Evolutionary conservation across 106 monocot species (phyloP).

Genomic region (Phalaenopsis aphrodite): DNA sequence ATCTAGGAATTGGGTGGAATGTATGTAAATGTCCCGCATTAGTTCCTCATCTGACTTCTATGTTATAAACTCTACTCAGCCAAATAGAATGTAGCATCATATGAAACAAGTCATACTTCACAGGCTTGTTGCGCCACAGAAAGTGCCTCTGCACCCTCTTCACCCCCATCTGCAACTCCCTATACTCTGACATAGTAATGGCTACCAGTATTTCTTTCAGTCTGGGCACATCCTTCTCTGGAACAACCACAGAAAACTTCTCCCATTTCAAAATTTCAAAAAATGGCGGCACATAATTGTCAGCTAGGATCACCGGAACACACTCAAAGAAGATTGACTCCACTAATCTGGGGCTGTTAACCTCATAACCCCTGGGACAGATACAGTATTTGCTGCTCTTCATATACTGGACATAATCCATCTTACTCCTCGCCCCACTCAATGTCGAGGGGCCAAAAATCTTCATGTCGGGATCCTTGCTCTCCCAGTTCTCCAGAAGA

Average conservation of each 20-base stretch:
- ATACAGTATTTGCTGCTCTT: conserved; percentile 59
- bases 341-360: conserved; percentile 39
- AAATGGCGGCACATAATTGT: conserved; percentile 51
- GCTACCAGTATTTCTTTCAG: conserved; percentile 39
- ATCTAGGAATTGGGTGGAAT: no score
- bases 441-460: conserved; percentile 30
- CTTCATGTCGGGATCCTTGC: conserved; percentile 51
- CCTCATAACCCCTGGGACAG: conserved; percentile 59
- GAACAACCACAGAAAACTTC: conserved; percentile 33
- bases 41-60: conserved; percentile 20
- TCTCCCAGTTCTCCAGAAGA: conserved; percentile 47
- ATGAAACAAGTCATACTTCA: conserved; percentile 50
- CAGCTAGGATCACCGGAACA: conserved; percentile 55
- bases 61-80: conserved; percentile 40
- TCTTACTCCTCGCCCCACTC: conserved; percentile 1
- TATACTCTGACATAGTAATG: conserved; percentile 29
- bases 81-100: conserved; percentile 56
- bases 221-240: conserved; percentile 37
- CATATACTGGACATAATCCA: conserved; percentile 33
- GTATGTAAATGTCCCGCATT: no score
- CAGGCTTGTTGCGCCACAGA: conserved; percentile 40
- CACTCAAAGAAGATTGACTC: conserved; percentile 59
- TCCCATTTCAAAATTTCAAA: conserved; percentile 63
- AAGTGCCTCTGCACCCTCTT: conserved; percentile 51
- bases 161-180: conserved; percentile 32